Conservation (phyloP, 2,329 filamentous ascomycete genomes). For the Ascomycota sp. region DNA sequence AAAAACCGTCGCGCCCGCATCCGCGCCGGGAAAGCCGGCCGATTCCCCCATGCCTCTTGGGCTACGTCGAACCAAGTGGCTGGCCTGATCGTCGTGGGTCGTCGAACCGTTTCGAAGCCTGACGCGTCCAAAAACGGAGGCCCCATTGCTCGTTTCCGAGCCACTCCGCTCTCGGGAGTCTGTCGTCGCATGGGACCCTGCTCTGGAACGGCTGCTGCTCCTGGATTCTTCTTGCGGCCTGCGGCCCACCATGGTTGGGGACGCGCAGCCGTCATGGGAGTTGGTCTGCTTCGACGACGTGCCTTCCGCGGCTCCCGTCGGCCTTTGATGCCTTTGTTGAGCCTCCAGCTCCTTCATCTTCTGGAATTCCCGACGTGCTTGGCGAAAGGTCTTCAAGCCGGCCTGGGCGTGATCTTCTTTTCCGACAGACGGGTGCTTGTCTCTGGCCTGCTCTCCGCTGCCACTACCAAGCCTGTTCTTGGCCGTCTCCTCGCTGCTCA, state of each 20-base stretch:
- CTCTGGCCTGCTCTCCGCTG: neutral
- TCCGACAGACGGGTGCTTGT: constrained; percentile 5
- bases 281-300: constrained; percentile 13
- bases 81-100: constrained; percentile 16
- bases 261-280: constrained; percentile 23
- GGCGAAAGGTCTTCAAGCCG: constrained; percentile 34
- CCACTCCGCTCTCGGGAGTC: constrained; percentile 31
- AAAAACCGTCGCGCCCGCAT: no score
- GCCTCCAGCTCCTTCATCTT: constrained; percentile 32
- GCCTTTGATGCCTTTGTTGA: constrained; percentile 19
- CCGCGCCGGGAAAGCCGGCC: no score
- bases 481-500: neutral
- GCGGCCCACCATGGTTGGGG: constrained; percentile 24
- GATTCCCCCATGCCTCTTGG: no score
- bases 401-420: constrained; percentile 24
- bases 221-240: constrained; percentile 21
- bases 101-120: constrained; percentile 17
- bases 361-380: constrained; percentile 35
- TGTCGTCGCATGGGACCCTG: constrained; percentile 12
- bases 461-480: neutral
- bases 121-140: constrained; percentile 18
- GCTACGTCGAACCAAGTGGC: constrained; percentile 8
- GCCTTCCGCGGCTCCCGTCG: constrained; percentile 6
- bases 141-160: constrained; percentile 30
- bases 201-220: constrained; percentile 9